These are phyloP conservation scores for Jamesozyma spencerorum DNA, from an alignment of 805 yeast species.

Conservation along the genomic window DNA sequence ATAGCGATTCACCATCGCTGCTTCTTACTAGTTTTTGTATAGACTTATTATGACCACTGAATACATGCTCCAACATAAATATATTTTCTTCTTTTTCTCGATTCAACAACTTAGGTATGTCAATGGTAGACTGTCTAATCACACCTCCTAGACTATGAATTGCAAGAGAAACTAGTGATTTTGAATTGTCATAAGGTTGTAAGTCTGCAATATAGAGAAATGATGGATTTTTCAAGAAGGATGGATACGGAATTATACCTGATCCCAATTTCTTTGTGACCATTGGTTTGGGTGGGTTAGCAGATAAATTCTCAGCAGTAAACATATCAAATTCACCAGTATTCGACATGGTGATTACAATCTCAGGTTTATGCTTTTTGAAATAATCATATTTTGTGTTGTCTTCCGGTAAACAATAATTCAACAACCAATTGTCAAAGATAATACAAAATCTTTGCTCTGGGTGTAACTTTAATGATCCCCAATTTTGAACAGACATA, in stretches of 20 bases:
- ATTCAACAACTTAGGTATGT: constrained; percentile 18
- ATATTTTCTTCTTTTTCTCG: constrained; percentile 6
- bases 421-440: constrained; percentile 34
- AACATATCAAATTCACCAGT: constrained; percentile 37
- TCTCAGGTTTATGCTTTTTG: constrained; percentile 32
- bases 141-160: constrained; percentile 39
- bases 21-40: constrained; percentile 60
- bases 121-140: constrained; percentile 29
- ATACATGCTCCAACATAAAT: constrained; percentile 40
- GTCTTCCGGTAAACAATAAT: constrained; percentile 15
- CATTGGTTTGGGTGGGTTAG: constrained; percentile 48
- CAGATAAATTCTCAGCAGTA: constrained; percentile 42
- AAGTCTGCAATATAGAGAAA: constrained; percentile 32
- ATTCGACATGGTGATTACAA: constrained; percentile 35
- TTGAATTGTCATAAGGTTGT: constrained; percentile 17
- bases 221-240: constrained; percentile 28
- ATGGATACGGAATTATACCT: constrained; percentile 15
- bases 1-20: constrained; percentile 49
- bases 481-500: constrained; percentile 46
- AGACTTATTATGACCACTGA: constrained; percentile 83
- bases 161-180: constrained; percentile 32
- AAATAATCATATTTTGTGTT: constrained; percentile 15
- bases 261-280: constrained; percentile 32
- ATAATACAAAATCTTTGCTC: constrained; percentile 30
- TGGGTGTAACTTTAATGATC: constrained; percentile 31